phyloP scores from a whole-genome alignment of 345 rosid species.

The Hibiscus trionum region DNA sequence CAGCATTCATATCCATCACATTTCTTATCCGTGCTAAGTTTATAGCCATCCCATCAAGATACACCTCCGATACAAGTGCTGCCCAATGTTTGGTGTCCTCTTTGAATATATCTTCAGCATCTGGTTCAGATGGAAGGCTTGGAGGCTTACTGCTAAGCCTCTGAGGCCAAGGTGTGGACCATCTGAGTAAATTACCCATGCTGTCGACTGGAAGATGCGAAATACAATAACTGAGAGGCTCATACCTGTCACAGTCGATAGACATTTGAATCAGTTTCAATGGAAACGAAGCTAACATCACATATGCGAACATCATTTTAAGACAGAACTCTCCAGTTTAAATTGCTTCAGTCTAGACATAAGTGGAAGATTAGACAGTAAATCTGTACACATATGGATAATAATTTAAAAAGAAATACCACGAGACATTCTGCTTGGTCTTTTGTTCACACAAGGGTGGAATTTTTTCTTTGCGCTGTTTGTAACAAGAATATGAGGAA shows the following conservation, averaged over 20 bases:
- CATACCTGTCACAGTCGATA: slow-evolving; percentile 44
- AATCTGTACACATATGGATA: neutral
- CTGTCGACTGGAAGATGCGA: slow-evolving; percentile 52
- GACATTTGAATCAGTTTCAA: neutral
- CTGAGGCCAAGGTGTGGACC: slow-evolving; percentile 79
- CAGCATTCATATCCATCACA: slow-evolving; percentile 94
- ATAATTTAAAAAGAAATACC: slow-evolving; percentile 35
- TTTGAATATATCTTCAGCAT: slow-evolving; percentile 28
- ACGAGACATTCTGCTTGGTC: slow-evolving; percentile 40
- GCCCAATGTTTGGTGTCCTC: slow-evolving; percentile 76
- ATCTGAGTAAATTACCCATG: slow-evolving; percentile 25
- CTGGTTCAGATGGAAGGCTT: slow-evolving; percentile 32
- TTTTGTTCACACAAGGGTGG: slow-evolving; percentile 64
- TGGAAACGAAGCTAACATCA: neutral
- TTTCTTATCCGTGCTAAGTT: slow-evolving; percentile 67
- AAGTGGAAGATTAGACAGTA: neutral
- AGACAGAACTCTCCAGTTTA: neutral
- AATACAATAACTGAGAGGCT: slow-evolving; percentile 57
- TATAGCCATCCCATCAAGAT: slow-evolving; percentile 43
- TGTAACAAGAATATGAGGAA: slow-evolving; percentile 55
- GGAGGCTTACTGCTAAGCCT: slow-evolving; percentile 60
- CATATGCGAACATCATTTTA: neutral
- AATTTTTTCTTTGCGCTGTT: slow-evolving; percentile 35
- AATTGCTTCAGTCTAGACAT: neutral
- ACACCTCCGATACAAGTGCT: slow-evolving; percentile 55